These are phyloP conservation scores for Mollisiaceae sp. DNA, from an alignment of 2,329 filamentous ascomycete species.

Conservation along the genomic window DNA sequence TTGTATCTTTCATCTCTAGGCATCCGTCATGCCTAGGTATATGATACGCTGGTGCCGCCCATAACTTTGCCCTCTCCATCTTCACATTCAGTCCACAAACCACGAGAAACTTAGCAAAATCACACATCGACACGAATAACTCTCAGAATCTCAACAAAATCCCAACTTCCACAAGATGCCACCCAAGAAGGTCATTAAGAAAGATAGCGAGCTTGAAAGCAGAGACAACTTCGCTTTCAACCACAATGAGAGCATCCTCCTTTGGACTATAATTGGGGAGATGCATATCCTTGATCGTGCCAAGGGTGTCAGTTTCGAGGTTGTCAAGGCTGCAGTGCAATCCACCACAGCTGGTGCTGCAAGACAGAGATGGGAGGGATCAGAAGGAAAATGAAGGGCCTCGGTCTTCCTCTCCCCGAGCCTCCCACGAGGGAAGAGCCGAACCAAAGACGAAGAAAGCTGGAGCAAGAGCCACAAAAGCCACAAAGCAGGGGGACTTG, in stretches of 20 bases:
- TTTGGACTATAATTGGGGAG: not conserved
- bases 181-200: not conserved
- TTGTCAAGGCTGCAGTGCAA: not conserved
- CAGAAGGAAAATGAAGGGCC: not conserved
- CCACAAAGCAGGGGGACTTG: not conserved
- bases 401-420: not conserved
- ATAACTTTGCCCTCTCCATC: not conserved
- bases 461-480: not conserved
- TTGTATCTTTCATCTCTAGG: not conserved
- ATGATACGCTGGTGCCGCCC: not conserved
- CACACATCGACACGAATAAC: not conserved
- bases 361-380: not conserved
- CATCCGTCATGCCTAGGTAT: not conserved
- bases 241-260: not conserved
- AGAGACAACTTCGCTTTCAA: not conserved
- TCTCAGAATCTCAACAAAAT: not conserved
- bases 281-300: conserved; percentile 1
- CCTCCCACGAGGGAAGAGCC: not conserved
- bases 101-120: not conserved
- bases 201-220: not conserved
- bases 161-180: not conserved
- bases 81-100: not conserved
- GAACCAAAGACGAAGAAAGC: not conserved
- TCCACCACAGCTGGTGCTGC: not conserved
- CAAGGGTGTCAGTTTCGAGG: not conserved